These are phyloP conservation scores for Penicillium carneum DNA, from an alignment of 2,329 filamentous ascomycete species.

Conservation along the genomic window DNA sequence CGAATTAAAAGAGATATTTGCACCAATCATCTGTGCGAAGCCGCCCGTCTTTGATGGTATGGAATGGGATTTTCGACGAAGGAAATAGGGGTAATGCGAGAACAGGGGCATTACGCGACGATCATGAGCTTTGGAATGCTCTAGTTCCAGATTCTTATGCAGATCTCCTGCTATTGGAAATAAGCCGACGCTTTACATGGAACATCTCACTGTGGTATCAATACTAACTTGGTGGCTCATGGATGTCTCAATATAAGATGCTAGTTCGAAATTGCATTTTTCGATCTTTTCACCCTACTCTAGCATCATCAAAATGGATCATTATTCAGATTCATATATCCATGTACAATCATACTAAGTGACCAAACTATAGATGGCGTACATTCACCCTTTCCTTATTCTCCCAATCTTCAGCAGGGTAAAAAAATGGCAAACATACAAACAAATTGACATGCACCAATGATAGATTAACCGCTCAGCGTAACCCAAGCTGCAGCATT, in stretches of 20 bases:
- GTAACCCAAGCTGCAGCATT: not conserved
- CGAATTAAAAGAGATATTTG: constrained; percentile 49
- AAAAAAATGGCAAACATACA: not conserved
- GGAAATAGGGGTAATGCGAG: not conserved
- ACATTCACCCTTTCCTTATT: not conserved
- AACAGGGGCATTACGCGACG: constrained; percentile 1
- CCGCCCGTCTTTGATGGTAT: constrained; percentile 50
- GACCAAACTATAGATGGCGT: not conserved
- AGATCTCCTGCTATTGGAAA: not conserved
- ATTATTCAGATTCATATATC: not conserved
- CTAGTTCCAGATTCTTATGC: not conserved
- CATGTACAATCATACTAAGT: not conserved
- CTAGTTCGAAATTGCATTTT: not conserved
- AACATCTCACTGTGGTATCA: not conserved
- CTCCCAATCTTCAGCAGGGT: too few relatives aligned
- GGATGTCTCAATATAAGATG: not conserved
- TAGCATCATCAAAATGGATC: not conserved
- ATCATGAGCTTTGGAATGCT: not conserved
- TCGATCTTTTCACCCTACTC: not conserved
- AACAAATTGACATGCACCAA: not conserved
- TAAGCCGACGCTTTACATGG: too few relatives aligned
- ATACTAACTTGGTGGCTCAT: not conserved
- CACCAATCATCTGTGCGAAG: constrained; percentile 44
- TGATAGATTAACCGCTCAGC: not conserved
- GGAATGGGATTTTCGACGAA: constrained; percentile 32